phyloP scores from a whole-genome alignment of 768 basidiomycete species.

The Pilatotrama ljubarskyi region DNA sequence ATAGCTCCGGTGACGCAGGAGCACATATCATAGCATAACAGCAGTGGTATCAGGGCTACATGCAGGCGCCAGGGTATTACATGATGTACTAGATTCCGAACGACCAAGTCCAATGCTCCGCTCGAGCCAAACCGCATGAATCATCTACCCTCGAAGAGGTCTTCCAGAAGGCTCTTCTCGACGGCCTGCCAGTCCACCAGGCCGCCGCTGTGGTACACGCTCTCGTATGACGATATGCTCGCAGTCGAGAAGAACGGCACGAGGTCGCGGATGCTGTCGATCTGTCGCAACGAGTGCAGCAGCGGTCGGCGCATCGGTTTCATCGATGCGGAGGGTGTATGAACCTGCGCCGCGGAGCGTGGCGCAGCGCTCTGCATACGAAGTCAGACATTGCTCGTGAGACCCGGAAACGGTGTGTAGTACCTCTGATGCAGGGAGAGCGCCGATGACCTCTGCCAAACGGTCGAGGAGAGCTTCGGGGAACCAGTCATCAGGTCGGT shows the following conservation, averaged over 20 bases:
- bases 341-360: conserved; percentile 21
- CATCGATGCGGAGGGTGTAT: conserved; percentile 22
- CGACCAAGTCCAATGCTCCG: not conserved
- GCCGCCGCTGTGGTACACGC: conserved; percentile 79
- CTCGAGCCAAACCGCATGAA: not conserved
- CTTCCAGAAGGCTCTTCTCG: conserved; percentile 75
- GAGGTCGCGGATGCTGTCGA: conserved; percentile 83
- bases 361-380: conserved; percentile 18
- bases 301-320: conserved; percentile 70
- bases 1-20: not conserved
- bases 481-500: conserved; percentile 78
- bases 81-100: conserved; percentile 11
- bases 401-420: not conserved
- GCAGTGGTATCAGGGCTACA: conserved; percentile 15
- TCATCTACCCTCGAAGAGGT: conserved; percentile 87
- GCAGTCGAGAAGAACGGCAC: conserved; percentile 90
- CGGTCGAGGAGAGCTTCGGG: conserved; percentile 92
- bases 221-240: conserved; percentile 88
- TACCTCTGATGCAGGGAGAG: conserved; percentile 52
- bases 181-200: conserved; percentile 89
- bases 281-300: conserved; percentile 63
- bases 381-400: conserved; percentile 27
- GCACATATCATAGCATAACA: not conserved
- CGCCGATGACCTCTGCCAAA: conserved; percentile 79
- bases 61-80: conserved; percentile 8